Base-by-base conservation (phyloP, 805 yeast species). In the Komagataella ulmi region DNA sequence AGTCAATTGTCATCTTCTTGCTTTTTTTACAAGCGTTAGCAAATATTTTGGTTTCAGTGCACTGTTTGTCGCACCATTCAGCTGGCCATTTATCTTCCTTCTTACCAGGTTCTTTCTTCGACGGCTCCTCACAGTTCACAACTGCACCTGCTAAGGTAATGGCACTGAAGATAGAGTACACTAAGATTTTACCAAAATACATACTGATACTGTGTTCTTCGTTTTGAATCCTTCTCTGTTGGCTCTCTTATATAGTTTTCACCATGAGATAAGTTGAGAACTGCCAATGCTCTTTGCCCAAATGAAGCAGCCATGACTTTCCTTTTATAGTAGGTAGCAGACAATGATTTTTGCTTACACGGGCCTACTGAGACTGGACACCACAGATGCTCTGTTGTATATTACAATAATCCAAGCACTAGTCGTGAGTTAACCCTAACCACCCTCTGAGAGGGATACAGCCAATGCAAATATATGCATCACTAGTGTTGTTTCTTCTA, bases 61-160 rank as follows among this genome's bases (percentile, higher is more conserved):
- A 56, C 36, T 56, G 56, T 48, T 56, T 56, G 46, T 56, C 59
- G 50, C 59, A 56, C 59, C 59, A 56, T 17, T 44, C 21, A 1
- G 51, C 53, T 7, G 59, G 59, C 59, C 59, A 56, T 44, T 46
- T 53, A 45, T 56, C 59, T 17, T 19, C 14, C 10, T 17, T 45
- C 17, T 17, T n/a, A 2, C 14, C 21, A 45, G 40, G 40, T 30
- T 30, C 4, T 30, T 30, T 30, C 14, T 10, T 8, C 8, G 40
- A 10, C 40, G 14, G 5, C 5, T 30, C 40, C 14, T 30, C 40
- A 30, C 14, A 7, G 14, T 10, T 30, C 40, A 30, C 40, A 30
- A 30, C 12, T 8, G 14, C 40, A 30, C 40, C 40, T 30, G 14
- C 40, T 30, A 30, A 30, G 40, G 40, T 30, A 8, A 30, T 30